These are phyloP conservation scores for Chlamydomonas reinhardtii DNA, from an alignment of 163 green algal species.

Conservation along the genomic window DNA sequence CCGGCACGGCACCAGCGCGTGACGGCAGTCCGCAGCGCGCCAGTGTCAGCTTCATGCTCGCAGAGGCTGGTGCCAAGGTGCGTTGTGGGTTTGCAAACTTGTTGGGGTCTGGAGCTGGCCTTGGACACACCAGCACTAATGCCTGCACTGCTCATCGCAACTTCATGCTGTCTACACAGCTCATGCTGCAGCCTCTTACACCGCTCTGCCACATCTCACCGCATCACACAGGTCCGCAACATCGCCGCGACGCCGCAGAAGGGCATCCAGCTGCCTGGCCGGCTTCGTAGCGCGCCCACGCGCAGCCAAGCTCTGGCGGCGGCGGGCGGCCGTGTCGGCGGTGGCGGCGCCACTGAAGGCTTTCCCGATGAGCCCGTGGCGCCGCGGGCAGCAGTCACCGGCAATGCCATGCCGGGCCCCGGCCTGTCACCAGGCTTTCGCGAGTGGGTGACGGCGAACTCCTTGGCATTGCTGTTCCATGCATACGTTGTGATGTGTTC, in stretches of 20 bases:
- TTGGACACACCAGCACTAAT: too few relatives aligned
- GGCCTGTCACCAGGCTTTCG: neutral
- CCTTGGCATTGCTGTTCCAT: too few relatives aligned
- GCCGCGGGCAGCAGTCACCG: neutral
- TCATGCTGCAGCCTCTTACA: too few relatives aligned
- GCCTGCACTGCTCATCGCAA: too few relatives aligned
- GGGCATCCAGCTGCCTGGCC: constrained; percentile 25
- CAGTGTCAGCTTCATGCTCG: neutral
- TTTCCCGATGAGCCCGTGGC: neutral
- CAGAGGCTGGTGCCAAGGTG: constrained; percentile 1
- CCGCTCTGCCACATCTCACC: too few relatives aligned
- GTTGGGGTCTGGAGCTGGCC: too few relatives aligned
- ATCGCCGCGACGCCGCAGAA: constrained; percentile 24
- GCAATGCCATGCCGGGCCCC: neutral
- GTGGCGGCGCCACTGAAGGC: too few relatives aligned
- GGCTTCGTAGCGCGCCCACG: neutral
- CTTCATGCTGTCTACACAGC: neutral
- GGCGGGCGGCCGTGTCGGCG: neutral
- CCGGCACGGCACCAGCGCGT: too few relatives aligned
- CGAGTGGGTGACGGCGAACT: neutral
- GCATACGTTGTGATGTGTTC: too few relatives aligned
- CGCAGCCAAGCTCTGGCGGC: neutral
- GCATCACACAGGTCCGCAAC: neutral
- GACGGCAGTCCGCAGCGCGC: too few relatives aligned
- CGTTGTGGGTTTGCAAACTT: too few relatives aligned